phyloP scores from a whole-genome alignment of 179 eudicot genomes.

The Drosera spatulata region DNA sequence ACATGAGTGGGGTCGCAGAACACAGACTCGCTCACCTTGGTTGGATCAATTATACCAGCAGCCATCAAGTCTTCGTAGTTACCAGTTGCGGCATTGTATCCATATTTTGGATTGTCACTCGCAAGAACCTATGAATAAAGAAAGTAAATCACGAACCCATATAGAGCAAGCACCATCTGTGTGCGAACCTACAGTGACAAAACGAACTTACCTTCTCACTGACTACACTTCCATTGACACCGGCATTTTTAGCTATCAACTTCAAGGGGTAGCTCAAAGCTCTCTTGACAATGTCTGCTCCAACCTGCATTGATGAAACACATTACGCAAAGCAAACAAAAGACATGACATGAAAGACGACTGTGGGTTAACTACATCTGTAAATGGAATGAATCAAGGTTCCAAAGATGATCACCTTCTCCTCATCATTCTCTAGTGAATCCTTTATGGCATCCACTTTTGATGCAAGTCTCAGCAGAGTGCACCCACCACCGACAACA shows the following conservation, averaged over 20 bases:
- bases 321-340: too few species aligned
- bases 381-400: neutral
- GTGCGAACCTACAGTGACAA: neutral
- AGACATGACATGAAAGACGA: neutral
- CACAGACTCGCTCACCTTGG: conserved; percentile 43
- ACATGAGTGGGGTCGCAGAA: neutral
- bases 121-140: conserved; percentile 52
- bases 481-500: conserved; percentile 99
- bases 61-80: conserved; percentile 89
- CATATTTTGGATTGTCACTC: conserved; percentile 52
- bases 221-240: conserved; percentile 98
- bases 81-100: conserved; percentile 96
- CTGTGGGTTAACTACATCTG: neutral
- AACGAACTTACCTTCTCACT: conserved; percentile 63
- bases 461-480: conserved; percentile 57
- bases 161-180: neutral
- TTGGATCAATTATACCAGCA: conserved; percentile 94
- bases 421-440: conserved; percentile 69
- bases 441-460: conserved; percentile 90
- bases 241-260: conserved; percentile 95
- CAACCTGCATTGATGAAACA: conserved; percentile 46
- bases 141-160: too few species aligned
- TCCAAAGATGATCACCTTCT: conserved; percentile 43
- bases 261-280: conserved; percentile 94
- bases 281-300: conserved; percentile 95